A percentile compares a stretch with the other conserved stretches of the same genome.
Conservation (phyloP, 2,329 filamentous ascomycete species). For the Pseudogymnoascus sp. region DNA sequence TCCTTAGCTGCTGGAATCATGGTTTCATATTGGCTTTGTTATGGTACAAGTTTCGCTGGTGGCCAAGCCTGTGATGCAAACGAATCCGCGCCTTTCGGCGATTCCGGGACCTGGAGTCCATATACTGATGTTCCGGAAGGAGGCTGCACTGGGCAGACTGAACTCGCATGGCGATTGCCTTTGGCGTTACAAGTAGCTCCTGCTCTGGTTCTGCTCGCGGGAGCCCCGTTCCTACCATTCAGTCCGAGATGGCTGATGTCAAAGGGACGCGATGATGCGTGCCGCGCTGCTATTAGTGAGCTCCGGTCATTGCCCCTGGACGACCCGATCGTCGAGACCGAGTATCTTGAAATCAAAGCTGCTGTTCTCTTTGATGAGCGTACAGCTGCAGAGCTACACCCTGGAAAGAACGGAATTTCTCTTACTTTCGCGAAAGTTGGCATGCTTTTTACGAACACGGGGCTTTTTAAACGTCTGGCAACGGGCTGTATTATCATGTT, state of each 20-base stretch:
- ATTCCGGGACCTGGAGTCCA: constrained; percentile 13
- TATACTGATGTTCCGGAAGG: constrained; percentile 14
- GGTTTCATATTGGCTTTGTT: constrained; percentile 38
- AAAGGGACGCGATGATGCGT: constrained; percentile 25
- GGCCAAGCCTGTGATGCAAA: constrained; percentile 29
- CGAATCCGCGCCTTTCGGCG: constrained; percentile 15
- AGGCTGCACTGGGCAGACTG: constrained; percentile 18
- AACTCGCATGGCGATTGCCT: constrained; percentile 27
- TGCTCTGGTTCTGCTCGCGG: constrained; percentile 14
- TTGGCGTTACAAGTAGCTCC: constrained; percentile 18
- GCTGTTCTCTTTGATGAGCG: constrained; percentile 36
- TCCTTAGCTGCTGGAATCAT: constrained; percentile 47
- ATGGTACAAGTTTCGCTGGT: constrained; percentile 37
- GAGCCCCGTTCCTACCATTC: constrained; percentile 15
- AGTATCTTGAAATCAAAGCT: constrained; percentile 26
- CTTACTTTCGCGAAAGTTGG: constrained; percentile 7
- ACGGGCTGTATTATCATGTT: constrained; percentile 26
- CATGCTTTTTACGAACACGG: constrained; percentile 11
- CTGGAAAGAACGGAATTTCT: constrained; percentile 17
- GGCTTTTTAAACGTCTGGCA: constrained; percentile 26
- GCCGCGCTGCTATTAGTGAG: constrained; percentile 17
- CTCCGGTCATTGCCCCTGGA: constrained; percentile 19
- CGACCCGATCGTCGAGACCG: constrained; percentile 19
- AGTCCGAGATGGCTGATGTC: constrained; percentile 26
- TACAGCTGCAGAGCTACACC: constrained; percentile 38